These are phyloP conservation scores for Debaryomyces coudertii DNA, from an alignment of 1,139 yeast genomes.

Conservation along the genomic window DNA sequence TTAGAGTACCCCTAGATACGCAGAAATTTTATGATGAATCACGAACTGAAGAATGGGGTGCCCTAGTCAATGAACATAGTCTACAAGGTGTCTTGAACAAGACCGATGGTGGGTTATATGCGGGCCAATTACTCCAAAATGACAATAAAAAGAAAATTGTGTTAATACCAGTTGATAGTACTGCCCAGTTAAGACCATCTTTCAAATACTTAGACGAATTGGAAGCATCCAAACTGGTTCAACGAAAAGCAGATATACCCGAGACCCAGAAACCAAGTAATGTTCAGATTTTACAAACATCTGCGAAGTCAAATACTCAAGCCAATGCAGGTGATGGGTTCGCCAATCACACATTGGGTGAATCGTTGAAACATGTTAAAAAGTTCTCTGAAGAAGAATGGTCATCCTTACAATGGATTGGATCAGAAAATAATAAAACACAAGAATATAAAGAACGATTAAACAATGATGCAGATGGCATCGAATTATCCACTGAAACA, in stretches of 20 bases:
- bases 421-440: slow-evolving; percentile 39
- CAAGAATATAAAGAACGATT: slow-evolving; percentile 32
- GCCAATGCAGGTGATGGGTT: slow-evolving; percentile 80
- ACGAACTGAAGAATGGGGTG: slow-evolving; percentile 67
- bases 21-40: slow-evolving; percentile 63
- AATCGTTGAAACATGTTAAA: slow-evolving; percentile 75
- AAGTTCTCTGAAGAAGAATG: slow-evolving; percentile 75
- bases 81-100: slow-evolving; percentile 68
- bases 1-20: slow-evolving; percentile 72
- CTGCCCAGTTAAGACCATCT: slow-evolving; percentile 80
- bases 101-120: slow-evolving; percentile 55
- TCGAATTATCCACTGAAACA: slow-evolving; percentile 30
- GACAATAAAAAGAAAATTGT: slow-evolving; percentile 48
- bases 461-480: slow-evolving; percentile 23
- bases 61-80: slow-evolving; percentile 58
- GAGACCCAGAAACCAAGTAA: slow-evolving; percentile 42
- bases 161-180: slow-evolving; percentile 64
- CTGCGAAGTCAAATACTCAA: slow-evolving; percentile 53
- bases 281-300: slow-evolving; percentile 48
- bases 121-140: slow-evolving; percentile 32
- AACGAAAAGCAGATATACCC: slow-evolving; percentile 24
- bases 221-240: slow-evolving; percentile 33
- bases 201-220: slow-evolving; percentile 73
- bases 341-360: slow-evolving; percentile 67
- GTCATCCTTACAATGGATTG: slow-evolving; percentile 52